These are phyloP conservation scores for Physcomitrium patens DNA, from an alignment of 225 moss, liverwort and hornwort species.

Conservation along the genomic window DNA sequence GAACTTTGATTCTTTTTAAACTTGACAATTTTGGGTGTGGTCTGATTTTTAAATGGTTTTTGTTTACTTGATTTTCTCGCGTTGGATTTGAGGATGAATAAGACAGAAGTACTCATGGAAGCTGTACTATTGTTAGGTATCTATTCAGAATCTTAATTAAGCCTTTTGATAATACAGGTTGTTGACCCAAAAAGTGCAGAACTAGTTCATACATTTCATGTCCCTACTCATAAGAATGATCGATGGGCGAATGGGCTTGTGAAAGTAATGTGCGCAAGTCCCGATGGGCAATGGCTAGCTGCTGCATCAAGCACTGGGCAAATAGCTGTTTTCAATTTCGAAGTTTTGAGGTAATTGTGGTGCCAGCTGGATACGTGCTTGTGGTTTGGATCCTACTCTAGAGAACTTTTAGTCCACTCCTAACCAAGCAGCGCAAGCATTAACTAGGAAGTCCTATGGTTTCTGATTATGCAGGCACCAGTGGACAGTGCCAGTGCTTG, in stretches of 20 bases:
- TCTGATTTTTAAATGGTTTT: neutral
- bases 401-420: too few relatives aligned
- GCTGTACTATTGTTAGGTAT: neutral
- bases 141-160: slow-evolving; percentile 11
- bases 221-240: slow-evolving; percentile 33
- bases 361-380: neutral
- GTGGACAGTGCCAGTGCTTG: slow-evolving; percentile 91
- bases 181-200: slow-evolving; percentile 56
- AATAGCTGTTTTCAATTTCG: slow-evolving; percentile 83
- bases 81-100: neutral
- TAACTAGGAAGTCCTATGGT: neutral
- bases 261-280: slow-evolving; percentile 79
- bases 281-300: slow-evolving; percentile 95
- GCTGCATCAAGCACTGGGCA: slow-evolving; percentile 79
- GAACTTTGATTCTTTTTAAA: neutral
- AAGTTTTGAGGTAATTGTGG: slow-evolving; percentile 69
- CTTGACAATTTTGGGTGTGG: neutral
- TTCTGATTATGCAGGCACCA: slow-evolving; percentile 74
- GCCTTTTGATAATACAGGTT: slow-evolving; percentile 54
- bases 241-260: slow-evolving; percentile 52
- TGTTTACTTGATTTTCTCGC: neutral
- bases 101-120: neutral
- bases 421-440: neutral
- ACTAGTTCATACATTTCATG: slow-evolving; percentile 67
- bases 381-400: neutral